Evolutionary conservation across 208 protist genomes (phyloP).

Genomic region (Phytomonas sp.): DNA sequence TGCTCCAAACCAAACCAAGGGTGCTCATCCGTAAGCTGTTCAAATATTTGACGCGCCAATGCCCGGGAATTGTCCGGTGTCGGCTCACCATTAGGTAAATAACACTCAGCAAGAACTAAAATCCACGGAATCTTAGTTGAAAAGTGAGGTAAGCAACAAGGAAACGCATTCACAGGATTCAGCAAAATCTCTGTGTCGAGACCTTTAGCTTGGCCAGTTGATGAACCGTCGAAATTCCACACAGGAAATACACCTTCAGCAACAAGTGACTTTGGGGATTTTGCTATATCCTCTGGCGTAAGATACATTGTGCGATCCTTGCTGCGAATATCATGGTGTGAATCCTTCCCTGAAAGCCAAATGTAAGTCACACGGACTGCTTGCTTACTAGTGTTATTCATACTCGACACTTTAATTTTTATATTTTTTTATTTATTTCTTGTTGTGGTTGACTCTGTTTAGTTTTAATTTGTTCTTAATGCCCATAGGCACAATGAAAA

Average conservation of each 20-base stretch:
- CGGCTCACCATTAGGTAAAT: slow-evolving; percentile 83
- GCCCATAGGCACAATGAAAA: neutral
- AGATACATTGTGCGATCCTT: slow-evolving; percentile 83
- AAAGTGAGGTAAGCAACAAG: slow-evolving; percentile 55
- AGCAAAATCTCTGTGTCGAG: slow-evolving; percentile 77
- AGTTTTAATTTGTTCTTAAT: neutral
- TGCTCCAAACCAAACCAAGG: slow-evolving; percentile 88
- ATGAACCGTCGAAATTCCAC: slow-evolving; percentile 98
- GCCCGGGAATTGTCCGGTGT: slow-evolving; percentile 89
- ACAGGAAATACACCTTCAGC: slow-evolving; percentile 76
- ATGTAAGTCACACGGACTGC: slow-evolving; percentile 73
- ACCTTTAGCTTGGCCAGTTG: slow-evolving; percentile 63
- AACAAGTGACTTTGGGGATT: slow-evolving; percentile 64
- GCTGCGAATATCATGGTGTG: slow-evolving; percentile 81
- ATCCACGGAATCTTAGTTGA: slow-evolving; percentile 81
- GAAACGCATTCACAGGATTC: slow-evolving; percentile 86
- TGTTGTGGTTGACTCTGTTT: neutral
- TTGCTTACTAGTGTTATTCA: slow-evolving; percentile 23
- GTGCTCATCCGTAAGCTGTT: slow-evolving; percentile 52
- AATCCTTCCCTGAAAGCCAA: slow-evolving; percentile 72
- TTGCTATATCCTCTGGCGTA: slow-evolving; percentile 29
- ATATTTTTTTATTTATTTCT: slow-evolving; percentile 12
- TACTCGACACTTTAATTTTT: slow-evolving; percentile 12
- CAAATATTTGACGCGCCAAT: slow-evolving; percentile 79
- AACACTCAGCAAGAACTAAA: slow-evolving; percentile 89